Evolutionary conservation across 768 basidiomycete species (phyloP), one percentile per base, ranked within the genome.

Genomic region (Amanita muscaria): DNA sequence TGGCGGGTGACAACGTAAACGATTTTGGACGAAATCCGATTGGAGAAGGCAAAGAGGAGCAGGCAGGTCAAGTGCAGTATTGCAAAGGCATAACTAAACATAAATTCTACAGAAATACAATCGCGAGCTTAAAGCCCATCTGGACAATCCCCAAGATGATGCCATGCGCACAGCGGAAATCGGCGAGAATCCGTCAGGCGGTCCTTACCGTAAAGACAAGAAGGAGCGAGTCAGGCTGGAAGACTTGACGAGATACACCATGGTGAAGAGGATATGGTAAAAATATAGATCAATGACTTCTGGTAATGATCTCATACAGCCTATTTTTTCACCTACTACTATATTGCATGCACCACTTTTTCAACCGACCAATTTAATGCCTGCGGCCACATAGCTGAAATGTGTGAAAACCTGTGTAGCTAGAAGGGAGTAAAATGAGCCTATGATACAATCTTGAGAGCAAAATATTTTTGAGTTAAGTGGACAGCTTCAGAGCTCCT

Each of bases 161-260:
- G 79, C 80, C 0, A 64, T 72, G 3, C 65, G 64, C 9, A 72
- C 78, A 3, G 71, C 82, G 10, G 88, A 90, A 55, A 85, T 88
- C 46, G 86, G 86, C 1, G 86, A 88, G 59, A 68, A 68, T 40
- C 62, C 61, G 34, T 57, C 59, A n/a, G 62, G 67, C 32, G 79
- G 75, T 60, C 77, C 70, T 56, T 80, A 75, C 46, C 38, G 40
- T 16, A 47, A 47, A 32, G 46, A 42, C n/a, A 40, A 16, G 37
- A 46, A 27, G 30, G 44, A 46, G 29, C 68, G 80, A 36, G 72
- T 88, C 46, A 77, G 78, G 47, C 62, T 97, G 40, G 91, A 96
- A 59, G 89, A 94, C 56, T 73, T 97, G 39, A 94, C 89, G 25
- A 64, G 92, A 44, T 97, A 87, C 68, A 94, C 91, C 15, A 97